Percentiles rank a stretch among this genome's conserved stretches.
phyloP scores from a whole-genome alignment of 2,329 filamentous ascomycete species.

The Monilinia fructigena region DNA sequence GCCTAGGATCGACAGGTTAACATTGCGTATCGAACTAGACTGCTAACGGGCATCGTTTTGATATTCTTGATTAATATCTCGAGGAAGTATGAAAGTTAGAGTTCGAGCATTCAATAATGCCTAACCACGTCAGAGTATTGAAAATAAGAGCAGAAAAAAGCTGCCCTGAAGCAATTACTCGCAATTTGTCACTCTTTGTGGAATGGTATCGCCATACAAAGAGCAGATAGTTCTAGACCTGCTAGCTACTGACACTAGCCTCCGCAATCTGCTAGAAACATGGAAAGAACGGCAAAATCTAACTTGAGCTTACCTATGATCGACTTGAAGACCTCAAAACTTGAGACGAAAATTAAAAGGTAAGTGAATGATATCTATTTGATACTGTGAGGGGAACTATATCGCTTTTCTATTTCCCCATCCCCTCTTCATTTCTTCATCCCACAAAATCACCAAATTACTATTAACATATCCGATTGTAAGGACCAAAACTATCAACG shows the following conservation, averaged over 20 bases:
- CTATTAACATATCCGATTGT: slow-evolving; percentile 28
- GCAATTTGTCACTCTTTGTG: no score
- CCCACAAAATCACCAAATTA: slow-evolving; percentile 30
- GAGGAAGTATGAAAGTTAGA: no score
- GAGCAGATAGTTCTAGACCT: not conserved
- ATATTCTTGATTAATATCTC: no score
- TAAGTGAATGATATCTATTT: not conserved
- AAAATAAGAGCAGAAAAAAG: no score
- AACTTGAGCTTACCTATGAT: not conserved
- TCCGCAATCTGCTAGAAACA: not conserved
- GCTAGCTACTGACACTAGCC: not conserved
- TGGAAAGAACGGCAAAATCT: no score
- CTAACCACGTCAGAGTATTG: no score
- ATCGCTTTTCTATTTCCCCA: slow-evolving; percentile 27
- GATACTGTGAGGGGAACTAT: not conserved
- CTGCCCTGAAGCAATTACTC: no score
- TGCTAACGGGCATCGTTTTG: no score
- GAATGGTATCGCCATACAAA: not conserved
- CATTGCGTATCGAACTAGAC: no score
- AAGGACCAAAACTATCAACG: slow-evolving; percentile 25
- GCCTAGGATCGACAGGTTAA: no score
- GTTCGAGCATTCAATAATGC: not conserved
- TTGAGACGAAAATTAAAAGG: not conserved
- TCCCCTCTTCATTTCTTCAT: slow-evolving; percentile 30
- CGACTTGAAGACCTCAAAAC: not conserved